Conservation (phyloP, 306 rosid species). For the Ceratonia siliqua region DNA sequence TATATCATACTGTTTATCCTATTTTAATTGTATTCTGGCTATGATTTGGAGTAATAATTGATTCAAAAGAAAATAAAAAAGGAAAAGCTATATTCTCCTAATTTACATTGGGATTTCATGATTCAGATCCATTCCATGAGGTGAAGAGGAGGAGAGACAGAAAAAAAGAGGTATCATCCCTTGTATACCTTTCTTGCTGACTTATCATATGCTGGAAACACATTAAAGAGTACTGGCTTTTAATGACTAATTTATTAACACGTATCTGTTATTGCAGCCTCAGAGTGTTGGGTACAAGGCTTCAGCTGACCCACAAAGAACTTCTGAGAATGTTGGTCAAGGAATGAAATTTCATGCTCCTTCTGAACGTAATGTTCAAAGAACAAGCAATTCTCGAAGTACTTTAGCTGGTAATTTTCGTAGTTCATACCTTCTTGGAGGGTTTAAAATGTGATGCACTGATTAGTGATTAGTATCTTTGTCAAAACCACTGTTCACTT, state of each 20-base stretch:
- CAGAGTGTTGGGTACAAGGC: slow-evolving; percentile 56
- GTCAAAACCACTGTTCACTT: not conserved
- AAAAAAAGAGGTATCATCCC: slow-evolving; percentile 71
- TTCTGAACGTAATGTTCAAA: slow-evolving; percentile 63
- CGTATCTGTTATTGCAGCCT: slow-evolving; percentile 42
- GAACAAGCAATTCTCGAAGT: slow-evolving; percentile 63
- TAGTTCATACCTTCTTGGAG: not conserved
- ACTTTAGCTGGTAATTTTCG: slow-evolving; percentile 57
- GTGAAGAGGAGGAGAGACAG: slow-evolving; percentile 95
- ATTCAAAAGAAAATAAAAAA: not conserved
- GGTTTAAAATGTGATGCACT: slow-evolving; percentile 5
- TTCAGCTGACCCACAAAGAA: slow-evolving; percentile 50
- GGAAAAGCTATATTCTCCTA: slow-evolving; percentile 14
- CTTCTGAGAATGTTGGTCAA: slow-evolving; percentile 59
- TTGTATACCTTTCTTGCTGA: not conserved
- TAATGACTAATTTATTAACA: slow-evolving; percentile 3
- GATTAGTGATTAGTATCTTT: not conserved
- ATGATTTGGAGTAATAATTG: not conserved
- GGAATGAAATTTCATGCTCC: slow-evolving; percentile 48
- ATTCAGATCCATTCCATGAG: slow-evolving; percentile 84
- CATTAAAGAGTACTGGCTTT: not conserved
- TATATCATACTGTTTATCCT: not conserved
- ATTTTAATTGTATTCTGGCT: slow-evolving; percentile 11
- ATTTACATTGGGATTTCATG: slow-evolving; percentile 27
- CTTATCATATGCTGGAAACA: not conserved